phyloP scores from a whole-genome alignment of 179 eudicot species.

The Carnegiea gigantea region DNA sequence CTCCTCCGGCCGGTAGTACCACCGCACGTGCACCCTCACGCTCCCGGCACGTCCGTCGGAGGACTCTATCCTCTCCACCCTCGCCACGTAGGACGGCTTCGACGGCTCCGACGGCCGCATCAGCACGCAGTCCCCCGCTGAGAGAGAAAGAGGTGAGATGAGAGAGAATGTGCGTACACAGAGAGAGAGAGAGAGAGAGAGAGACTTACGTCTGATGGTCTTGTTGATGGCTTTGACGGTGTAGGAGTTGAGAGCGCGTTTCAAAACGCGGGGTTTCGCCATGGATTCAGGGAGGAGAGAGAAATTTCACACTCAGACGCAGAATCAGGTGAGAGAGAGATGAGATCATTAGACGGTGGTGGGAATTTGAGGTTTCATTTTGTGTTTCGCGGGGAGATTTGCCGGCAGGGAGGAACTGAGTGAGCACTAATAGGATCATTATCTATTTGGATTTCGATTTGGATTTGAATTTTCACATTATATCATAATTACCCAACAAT shows the following conservation, averaged over 20 bases:
- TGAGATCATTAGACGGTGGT: not conserved
- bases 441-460: too few species aligned
- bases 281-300: slow-evolving; percentile 32
- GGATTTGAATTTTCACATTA: not conserved
- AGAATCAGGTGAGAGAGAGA: not conserved
- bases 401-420: not conserved
- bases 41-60: slow-evolving; percentile 51
- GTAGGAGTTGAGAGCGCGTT: slow-evolving; percentile 62
- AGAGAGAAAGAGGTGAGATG: slow-evolving; percentile 5
- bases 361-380: not conserved
- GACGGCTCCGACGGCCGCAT: slow-evolving; percentile 67
- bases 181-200: not conserved
- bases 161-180: not conserved
- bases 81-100: slow-evolving; percentile 76
- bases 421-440: not conserved
- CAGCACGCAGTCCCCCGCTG: slow-evolving; percentile 80
- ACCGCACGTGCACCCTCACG: slow-evolving; percentile 62
- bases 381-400: slow-evolving; percentile 11
- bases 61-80: slow-evolving; percentile 58
- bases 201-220: slow-evolving; percentile 49
- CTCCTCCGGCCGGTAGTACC: slow-evolving; percentile 94
- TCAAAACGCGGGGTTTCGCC: slow-evolving; percentile 63
- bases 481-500: too few species aligned
- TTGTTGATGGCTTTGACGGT: slow-evolving; percentile 59
- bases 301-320: not conserved